Percentiles rank a stretch among this genome's conserved stretches.
These are phyloP conservation scores for Tulasnella sp. DNA, from an alignment of 768 basidiomycete species.

Conservation along the genomic window DNA sequence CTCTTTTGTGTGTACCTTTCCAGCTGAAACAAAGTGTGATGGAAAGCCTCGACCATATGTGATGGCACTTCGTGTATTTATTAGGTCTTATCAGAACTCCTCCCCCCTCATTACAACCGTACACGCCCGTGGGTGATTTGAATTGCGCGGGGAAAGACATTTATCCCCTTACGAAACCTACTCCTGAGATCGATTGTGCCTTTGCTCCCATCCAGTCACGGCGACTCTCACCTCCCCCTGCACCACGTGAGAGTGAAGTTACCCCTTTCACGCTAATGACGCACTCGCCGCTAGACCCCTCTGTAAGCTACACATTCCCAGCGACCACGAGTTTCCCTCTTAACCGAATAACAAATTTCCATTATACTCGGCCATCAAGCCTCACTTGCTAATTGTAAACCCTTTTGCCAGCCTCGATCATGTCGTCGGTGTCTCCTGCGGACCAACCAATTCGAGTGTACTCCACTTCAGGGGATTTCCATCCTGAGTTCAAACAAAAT, in stretches of 20 bases:
- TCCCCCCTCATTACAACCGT: not conserved
- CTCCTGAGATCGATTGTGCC: not conserved
- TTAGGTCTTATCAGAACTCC: not conserved
- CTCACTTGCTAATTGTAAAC: not conserved
- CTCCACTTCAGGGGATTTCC: slow-evolving; percentile 53
- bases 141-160: not conserved
- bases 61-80: not conserved
- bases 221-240: not conserved
- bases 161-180: not conserved
- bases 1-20: not conserved
- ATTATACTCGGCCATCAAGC: not conserved
- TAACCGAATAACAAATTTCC: not conserved
- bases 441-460: slow-evolving; percentile 56
- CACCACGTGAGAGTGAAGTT: slow-evolving; percentile 3
- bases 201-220: not conserved
- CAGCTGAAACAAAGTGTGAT: slow-evolving; percentile 26
- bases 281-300: not conserved
- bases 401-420: not conserved
- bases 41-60: slow-evolving; percentile 15
- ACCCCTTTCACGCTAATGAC: slow-evolving; percentile 3
- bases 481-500: slow-evolving; percentile 51
- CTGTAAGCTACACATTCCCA: not conserved
- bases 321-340: not conserved
- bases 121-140: not conserved
- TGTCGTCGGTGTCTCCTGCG: slow-evolving; percentile 19